Base-by-base conservation (phyloP, 306 rosid species). In the Malus asiatica region DNA sequence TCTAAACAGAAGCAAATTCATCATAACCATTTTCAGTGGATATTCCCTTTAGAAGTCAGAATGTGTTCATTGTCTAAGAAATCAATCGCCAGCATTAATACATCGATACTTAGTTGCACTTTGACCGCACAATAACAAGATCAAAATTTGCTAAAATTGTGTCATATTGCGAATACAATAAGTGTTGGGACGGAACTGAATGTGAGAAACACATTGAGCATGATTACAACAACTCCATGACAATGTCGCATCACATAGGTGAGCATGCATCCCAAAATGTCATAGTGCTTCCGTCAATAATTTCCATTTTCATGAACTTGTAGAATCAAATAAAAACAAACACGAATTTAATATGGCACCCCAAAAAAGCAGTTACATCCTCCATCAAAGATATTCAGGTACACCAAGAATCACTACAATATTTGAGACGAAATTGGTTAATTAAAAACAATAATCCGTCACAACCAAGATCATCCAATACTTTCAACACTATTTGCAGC, bases 381-480 rank as follows among this genome's bases (percentile, higher is more conserved):
- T 27, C 45, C 70, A 44, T 25, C 25, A 11, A 58, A 38, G 46
- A 60, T 67, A 61, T 61, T 61, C 29, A 62, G 42, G 20, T 62
- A 11, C 52, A 74, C 61, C 30, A 76, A 35, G 42, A 35, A 52
- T 55, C 20, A 25, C 8, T 66, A 64, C 67, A 32, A 14, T 65
- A 65, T 51, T 32, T 75, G 11, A 27, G 53, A 38, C 55, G 3
- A 11, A 66, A 16, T 52, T 29, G 20, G 67, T 66, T 13, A 42
- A 16, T 55, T 18, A 12, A 20, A 62, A 76, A 76, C 61, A 45
- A 38, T 18, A 67, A 51, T 73, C 48, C 38, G 27, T 60, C 64
- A 75, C 25, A 65, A 75, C 25, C 46, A 46, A 14, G 40, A 76
- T 44, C 66, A 71, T 66, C 33, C 72, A 76, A 68, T 79, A 35